Evolutionary conservation across 345 rosid species (phyloP), one percentile per base, ranked within the genome.

Genomic region (Eucalyptus pauciflora): DNA sequence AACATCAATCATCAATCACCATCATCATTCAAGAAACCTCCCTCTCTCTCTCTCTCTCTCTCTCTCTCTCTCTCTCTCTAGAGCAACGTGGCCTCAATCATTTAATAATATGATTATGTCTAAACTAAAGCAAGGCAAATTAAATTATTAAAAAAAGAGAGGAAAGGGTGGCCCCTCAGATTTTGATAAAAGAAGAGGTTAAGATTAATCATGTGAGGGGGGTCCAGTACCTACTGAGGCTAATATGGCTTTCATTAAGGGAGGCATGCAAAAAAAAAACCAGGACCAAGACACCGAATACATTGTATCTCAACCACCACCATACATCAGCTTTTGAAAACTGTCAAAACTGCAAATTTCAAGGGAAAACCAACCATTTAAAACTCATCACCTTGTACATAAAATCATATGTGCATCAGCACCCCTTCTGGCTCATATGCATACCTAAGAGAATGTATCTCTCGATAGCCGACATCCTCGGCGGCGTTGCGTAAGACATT

Each of bases 231-330:
- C 86, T 89, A 41, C 83, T 90, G 62, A 92, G 83, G 45, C 90
- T 94, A 96, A 93, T 92, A 97, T 96, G 96, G 92, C 69, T 88
- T 88, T 89, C 93, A 94, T 92, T 90, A 91, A 25, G 90, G 89
- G 89, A 50, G 83, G 86, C 83, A 41, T 41, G 27, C 83, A 41
- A 41, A 25, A 9, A 9, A 17, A 69, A 69, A 69, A 33, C 80
- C 37, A 16, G 10, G 80, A 37, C 46, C 2, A 37, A 22, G 83
- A 76, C 83, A 41, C 83, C 83, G 83, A 41, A 37, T 76, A 37
- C 83, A 76, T 18, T 37, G 48, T 11, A 76, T 41, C 83, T 76
- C 48, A 76, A 76, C 83, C 24, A 76, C 83, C 83, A 41, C 6
- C 46, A 20, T 41, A 76, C 83, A 33, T 69, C 80, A 37, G 27